These are phyloP conservation scores for Kwoniella sp. DNA, from an alignment of 768 basidiomycete genomes.

Conservation along the genomic window DNA sequence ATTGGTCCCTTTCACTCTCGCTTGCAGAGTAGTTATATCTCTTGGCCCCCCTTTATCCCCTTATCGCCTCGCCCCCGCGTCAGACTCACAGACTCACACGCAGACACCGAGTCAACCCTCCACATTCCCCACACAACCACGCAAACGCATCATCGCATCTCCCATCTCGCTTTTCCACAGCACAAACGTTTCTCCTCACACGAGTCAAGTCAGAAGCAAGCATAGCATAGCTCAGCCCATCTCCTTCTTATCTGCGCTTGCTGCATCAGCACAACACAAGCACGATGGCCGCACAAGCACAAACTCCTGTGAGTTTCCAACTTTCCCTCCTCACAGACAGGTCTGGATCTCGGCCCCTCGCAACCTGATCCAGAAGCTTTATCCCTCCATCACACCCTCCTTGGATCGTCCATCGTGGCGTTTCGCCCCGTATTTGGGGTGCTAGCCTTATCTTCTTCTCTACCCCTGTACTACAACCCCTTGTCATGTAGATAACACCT, in stretches of 20 bases:
- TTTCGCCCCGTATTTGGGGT: not conserved
- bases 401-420: not conserved
- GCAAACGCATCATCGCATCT: not conserved
- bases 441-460: not conserved
- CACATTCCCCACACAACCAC: not conserved
- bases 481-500: not conserved
- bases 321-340: not conserved
- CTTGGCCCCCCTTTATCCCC: not conserved
- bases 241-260: not conserved
- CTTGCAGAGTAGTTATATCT: not conserved
- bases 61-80: not conserved
- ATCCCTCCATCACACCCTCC: not conserved
- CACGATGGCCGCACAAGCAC: slow-evolving; percentile 19
- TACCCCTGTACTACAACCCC: not conserved
- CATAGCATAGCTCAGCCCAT: not conserved
- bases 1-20: not conserved
- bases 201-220: too few relatives aligned
- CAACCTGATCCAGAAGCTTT: not conserved
- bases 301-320: slow-evolving; percentile 20
- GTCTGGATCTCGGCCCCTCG: not conserved
- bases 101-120: not conserved
- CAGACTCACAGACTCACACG: not conserved
- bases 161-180: not conserved
- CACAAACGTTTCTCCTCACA: not conserved
- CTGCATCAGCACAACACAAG: not conserved